Percentiles rank a stretch among this genome's conserved stretches.
These are phyloP conservation scores for Phytomonas serpens DNA, from an alignment of 208 protist genomes.

Conservation along the genomic window DNA sequence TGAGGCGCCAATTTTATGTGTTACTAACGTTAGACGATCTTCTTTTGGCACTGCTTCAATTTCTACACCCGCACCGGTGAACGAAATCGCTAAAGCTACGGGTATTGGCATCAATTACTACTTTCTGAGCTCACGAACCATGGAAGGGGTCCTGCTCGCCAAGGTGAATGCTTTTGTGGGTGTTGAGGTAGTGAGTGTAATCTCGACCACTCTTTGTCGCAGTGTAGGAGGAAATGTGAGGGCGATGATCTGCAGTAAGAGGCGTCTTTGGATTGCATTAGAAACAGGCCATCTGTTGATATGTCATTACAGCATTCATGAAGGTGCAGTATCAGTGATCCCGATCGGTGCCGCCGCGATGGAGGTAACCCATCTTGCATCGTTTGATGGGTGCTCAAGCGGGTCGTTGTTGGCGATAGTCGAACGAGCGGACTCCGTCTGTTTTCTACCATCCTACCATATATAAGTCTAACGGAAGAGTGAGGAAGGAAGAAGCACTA, in stretches of 20 bases:
- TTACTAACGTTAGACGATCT: slow-evolving; percentile 27
- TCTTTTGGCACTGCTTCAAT: slow-evolving; percentile 6
- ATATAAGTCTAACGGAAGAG: slow-evolving; percentile 11
- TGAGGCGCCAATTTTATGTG: slow-evolving; percentile 27
- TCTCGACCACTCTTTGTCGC: slow-evolving; percentile 57
- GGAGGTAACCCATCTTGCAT: slow-evolving; percentile 27
- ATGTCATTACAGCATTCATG: slow-evolving; percentile 44
- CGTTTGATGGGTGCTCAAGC: slow-evolving; percentile 36
- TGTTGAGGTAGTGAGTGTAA: slow-evolving; percentile 46
- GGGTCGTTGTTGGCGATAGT: slow-evolving; percentile 64
- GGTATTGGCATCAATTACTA: slow-evolving; percentile 58
- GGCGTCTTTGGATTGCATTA: slow-evolving; percentile 51
- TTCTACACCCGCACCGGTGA: slow-evolving; percentile 43
- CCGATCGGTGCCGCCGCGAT: slow-evolving; percentile 58
- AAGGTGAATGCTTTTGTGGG: slow-evolving; percentile 51
- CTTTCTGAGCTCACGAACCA: slow-evolving; percentile 29
- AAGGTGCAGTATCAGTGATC: slow-evolving; percentile 33
- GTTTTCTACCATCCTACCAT: slow-evolving; percentile 70
- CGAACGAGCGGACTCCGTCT: slow-evolving; percentile 44
- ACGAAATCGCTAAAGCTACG: slow-evolving; percentile 27
- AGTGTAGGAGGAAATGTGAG: slow-evolving; percentile 59
- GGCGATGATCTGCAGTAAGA: slow-evolving; percentile 38
- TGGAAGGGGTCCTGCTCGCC: slow-evolving; percentile 66
- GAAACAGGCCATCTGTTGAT: slow-evolving; percentile 75
- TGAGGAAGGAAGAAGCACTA: not conserved